Evolutionary conservation across 805 yeast genomes (phyloP), one percentile per base, ranked within the genome.

Genomic region (Ogataea parapolymorpha): DNA sequence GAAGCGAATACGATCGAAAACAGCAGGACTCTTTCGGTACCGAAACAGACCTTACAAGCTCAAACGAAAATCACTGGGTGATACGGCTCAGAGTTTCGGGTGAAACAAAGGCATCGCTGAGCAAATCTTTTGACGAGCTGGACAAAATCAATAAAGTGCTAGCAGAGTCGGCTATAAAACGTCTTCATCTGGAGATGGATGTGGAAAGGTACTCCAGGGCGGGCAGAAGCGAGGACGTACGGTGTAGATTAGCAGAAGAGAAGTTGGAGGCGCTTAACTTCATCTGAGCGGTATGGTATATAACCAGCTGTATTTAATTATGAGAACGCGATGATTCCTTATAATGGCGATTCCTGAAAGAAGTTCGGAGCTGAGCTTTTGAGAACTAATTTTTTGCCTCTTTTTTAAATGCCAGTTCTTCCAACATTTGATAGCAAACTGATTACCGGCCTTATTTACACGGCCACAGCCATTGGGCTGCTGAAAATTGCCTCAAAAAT

Each of bases 381-480:
- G 4, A 10, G 33, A 7, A 18, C 20, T 31, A 16, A 32, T 10
- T 26, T 22, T 26, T 20, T 32, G 26, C 9, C 17, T 6, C 25
- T 24, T 32, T 20, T 17, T 22, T 8, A 24, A 16, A 35, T 32
- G 26, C 26, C 24, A 20, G 32, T 10, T 16, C n/a, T 33, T 13
- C 32, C 41, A 24, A 23, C 33, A 13, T 22, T 46, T 18, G 48
- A 39, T 4, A 25, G 31, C 35, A 31, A 27, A 22, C 25, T 37
- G 26, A 10, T 23, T 18, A 31, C 26, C 6, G 34, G 25, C 25
- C 23, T 65, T 10, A 48, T 71, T 17, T 70, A 68, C 58, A 35
- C 58, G 10, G 68, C 78, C 2, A 63, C 84, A 24, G 63, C 74
- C n/a, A 64, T 80, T 33, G 96, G 95, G 30, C 73, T 78, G 2